phyloP scores from a whole-genome alignment of 148 eudicot genomes.

The Chenopodium quinoa region DNA sequence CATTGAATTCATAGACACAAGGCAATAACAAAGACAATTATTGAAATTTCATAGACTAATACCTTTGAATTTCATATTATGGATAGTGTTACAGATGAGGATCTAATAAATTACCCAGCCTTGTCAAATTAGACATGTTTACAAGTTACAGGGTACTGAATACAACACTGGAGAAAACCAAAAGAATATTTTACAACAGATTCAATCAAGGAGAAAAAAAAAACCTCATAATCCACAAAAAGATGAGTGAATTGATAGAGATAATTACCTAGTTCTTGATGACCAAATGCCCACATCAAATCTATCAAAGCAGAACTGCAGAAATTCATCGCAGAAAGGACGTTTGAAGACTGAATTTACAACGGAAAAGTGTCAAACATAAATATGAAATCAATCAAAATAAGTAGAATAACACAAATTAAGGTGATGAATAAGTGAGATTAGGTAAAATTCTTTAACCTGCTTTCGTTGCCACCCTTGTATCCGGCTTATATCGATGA shows the following conservation, averaged over 20 bases:
- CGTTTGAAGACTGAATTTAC: constrained; percentile 68
- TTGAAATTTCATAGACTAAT: neutral
- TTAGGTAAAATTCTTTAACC: constrained; percentile 32
- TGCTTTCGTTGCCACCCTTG: constrained; percentile 48
- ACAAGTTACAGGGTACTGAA: neutral
- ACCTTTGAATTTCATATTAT: neutral
- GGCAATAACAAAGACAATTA: neutral
- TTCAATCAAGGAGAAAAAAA: neutral
- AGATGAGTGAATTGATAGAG: neutral
- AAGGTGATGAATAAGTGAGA: neutral
- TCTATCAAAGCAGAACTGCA: constrained; percentile 72
- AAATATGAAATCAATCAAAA: neutral
- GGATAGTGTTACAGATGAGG: neutral
- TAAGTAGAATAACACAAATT: constrained; percentile 6
- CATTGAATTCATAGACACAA: neutral
- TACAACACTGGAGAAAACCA: neutral
- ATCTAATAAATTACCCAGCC: neutral
- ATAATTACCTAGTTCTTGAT: constrained; percentile 61
- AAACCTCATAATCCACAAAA: neutral
- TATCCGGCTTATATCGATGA: constrained; percentile 37
- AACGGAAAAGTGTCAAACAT: constrained; percentile 14
- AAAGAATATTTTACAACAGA: neutral
- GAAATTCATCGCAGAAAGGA: constrained; percentile 74
- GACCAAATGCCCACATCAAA: constrained; percentile 86
- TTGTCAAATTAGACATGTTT: constrained; percentile 3